Evolutionary conservation across 75 land plant species (phyloP).

Genomic region (Sequoia sempervirens): DNA sequence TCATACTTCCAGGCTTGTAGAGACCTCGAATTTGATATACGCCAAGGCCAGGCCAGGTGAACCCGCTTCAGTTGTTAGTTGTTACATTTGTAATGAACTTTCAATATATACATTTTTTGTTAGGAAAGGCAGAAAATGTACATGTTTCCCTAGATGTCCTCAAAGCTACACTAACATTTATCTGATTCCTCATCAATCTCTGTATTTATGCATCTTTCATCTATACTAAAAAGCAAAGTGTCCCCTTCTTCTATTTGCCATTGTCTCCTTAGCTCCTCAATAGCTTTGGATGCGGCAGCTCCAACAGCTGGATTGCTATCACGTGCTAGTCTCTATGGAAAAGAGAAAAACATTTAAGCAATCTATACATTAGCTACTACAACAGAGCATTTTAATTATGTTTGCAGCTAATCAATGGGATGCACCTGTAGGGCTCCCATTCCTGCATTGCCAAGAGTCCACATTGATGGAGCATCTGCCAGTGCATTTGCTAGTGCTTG

Average conservation of each 20-base stretch:
- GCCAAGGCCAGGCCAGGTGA: too few relatives aligned
- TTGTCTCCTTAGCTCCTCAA: slow-evolving; percentile 74
- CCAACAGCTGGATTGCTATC: slow-evolving; percentile 92
- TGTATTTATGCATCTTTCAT: slow-evolving; percentile 17
- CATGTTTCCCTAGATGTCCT: not conserved
- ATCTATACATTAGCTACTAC: not conserved
- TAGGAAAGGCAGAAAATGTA: not conserved
- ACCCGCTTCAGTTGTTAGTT: too few relatives aligned
- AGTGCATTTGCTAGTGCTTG: slow-evolving; percentile 95
- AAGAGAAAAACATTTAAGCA: not conserved
- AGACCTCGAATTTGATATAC: too few relatives aligned
- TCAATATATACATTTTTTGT: slow-evolving; percentile 3
- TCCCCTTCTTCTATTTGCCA: slow-evolving; percentile 80
- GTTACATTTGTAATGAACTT: too few relatives aligned
- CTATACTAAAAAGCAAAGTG: slow-evolving; percentile 46
- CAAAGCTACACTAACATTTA: not conserved
- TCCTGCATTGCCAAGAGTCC: slow-evolving; percentile 99
- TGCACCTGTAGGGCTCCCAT: slow-evolving; percentile 97
- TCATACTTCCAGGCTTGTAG: not conserved
- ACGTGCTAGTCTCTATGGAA: slow-evolving; percentile 70
- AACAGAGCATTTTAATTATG: not conserved
- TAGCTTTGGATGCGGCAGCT: slow-evolving; percentile 84
- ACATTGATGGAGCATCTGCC: slow-evolving; percentile 94
- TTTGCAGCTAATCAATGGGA: not conserved
- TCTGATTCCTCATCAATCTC: slow-evolving; percentile 10